Evolutionary conservation across 805 yeast genomes (phyloP), one percentile per base, ranked within the genome.

Genomic region (Candida ficus): DNA sequence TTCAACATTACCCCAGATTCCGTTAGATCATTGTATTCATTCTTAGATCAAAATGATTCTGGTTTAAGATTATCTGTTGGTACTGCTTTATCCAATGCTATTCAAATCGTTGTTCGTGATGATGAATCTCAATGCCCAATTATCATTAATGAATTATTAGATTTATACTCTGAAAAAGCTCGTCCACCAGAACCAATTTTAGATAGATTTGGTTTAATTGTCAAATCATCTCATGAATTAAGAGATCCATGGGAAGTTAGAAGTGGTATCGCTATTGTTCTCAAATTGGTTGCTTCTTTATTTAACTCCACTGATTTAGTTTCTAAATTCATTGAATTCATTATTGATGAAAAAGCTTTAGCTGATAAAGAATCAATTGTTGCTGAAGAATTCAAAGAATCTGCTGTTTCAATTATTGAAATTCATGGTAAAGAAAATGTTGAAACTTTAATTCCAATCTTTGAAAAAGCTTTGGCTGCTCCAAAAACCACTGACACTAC

Each of bases 231-330:
- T 0, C 62, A 72, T 16, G 77, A 70, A 16, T 78, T 76, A 51
- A 76, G 71, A 47, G 98, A 89, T 53, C 69, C 76, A 3, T 90
- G 96, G 95, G 93, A 85, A 56, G 74, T 73, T 27, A 73, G 99
- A 57, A 77, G 90, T 47, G 95, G 96, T 22, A 68, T 82, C 43
- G 95, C 96, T 0, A 63, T 80, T 18, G 62, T 89, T 0, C 61
- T 89, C 40, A 75, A 75, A 45, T 61, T 83, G 26, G 72, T 87
- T 2, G 69, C 78, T 0, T 50, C 63, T 21, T 64, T 79, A 23
- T 64, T 66, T 23, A 41, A 29, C 2, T 55, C 56, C 5, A 48
- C 48, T 8, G 56, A 59, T 2, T 62, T 73, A 7, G 75, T 87
- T 28, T 70, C 72, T 11, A 56, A 61, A 22, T 59, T 87, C n/a